phyloP scores from a whole-genome alignment of 805 yeast species.

The Metschnikowia similis region DNA sequence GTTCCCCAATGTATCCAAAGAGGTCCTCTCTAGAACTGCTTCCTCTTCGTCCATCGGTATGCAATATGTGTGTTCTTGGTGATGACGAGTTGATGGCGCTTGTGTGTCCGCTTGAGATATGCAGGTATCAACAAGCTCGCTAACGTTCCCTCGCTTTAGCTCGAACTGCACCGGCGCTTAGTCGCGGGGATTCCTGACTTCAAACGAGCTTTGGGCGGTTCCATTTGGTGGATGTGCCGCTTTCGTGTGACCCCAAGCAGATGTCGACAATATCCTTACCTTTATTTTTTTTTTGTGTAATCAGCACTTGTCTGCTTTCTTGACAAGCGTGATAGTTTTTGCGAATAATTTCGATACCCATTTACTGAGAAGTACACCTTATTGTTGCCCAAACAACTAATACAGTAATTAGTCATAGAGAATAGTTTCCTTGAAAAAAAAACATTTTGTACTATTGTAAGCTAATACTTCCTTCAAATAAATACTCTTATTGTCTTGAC shows the following conservation, averaged over 20 bases:
- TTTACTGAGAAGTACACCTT: background rate
- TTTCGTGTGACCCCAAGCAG: background rate
- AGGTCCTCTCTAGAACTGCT: constrained; percentile 11
- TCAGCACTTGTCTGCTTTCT: background rate
- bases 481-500: background rate
- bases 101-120: constrained; percentile 3
- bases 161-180: background rate
- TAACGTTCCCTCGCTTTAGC: background rate
- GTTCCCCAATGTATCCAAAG: constrained; percentile 15
- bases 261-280: background rate
- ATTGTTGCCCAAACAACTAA: too few species aligned
- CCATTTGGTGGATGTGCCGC: background rate
- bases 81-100: background rate
- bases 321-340: background rate
- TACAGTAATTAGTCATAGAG: too few species aligned
- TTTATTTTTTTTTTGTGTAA: background rate
- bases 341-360: background rate
- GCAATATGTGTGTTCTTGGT: background rate
- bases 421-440: too few species aligned
- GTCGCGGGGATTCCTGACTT: background rate
- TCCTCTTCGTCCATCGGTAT: constrained; percentile 12
- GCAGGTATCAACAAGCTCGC: constrained; percentile 2
- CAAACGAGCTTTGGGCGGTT: background rate
- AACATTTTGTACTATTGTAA: too few species aligned
- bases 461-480: too few species aligned